A percentile compares a stretch with the other conserved stretches of the same genome.
Conservation (phyloP, 2,329 filamentous ascomycete species). For the Penicillium frequentans region DNA sequence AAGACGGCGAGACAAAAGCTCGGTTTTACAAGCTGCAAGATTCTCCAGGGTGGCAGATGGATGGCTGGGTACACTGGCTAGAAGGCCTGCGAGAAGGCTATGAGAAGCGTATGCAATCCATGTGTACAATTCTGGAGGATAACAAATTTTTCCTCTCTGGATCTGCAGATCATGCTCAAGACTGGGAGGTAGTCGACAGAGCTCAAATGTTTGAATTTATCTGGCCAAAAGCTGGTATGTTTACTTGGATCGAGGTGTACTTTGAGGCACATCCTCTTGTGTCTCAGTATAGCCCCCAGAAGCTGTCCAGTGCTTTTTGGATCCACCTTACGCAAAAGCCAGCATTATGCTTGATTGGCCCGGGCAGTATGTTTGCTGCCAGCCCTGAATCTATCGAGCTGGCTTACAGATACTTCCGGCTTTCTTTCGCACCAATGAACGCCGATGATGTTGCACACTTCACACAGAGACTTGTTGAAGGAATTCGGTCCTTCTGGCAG, state of each 20-base stretch:
- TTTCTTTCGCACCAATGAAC: slow-evolving; percentile 85
- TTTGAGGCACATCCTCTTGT: slow-evolving; percentile 73
- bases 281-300: slow-evolving; percentile 52
- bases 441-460: slow-evolving; percentile 66
- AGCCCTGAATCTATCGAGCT: slow-evolving; percentile 58
- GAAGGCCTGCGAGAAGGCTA: slow-evolving; percentile 80
- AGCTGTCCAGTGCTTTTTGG: slow-evolving; percentile 67
- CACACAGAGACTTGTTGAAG: slow-evolving; percentile 65
- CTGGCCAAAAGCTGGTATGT: slow-evolving; percentile 88
- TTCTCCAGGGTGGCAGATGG: slow-evolving; percentile 70
- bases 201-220: slow-evolving; percentile 72
- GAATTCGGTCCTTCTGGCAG: slow-evolving; percentile 72
- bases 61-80: slow-evolving; percentile 90
- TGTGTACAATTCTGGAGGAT: slow-evolving; percentile 72
- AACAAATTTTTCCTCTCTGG: slow-evolving; percentile 66
- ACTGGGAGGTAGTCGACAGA: slow-evolving; percentile 76
- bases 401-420: slow-evolving; percentile 70
- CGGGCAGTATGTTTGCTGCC: slow-evolving; percentile 73
- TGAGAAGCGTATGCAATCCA: slow-evolving; percentile 77
- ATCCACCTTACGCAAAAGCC: slow-evolving; percentile 68
- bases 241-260: slow-evolving; percentile 75
- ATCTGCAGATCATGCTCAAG: slow-evolving; percentile 51
- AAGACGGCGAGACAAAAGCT: slow-evolving; percentile 52
- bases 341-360: slow-evolving; percentile 67
- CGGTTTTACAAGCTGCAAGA: slow-evolving; percentile 42